These are phyloP conservation scores for Yamadazyma ubonensis DNA, from an alignment of 805 yeast genomes.

Conservation along the genomic window DNA sequence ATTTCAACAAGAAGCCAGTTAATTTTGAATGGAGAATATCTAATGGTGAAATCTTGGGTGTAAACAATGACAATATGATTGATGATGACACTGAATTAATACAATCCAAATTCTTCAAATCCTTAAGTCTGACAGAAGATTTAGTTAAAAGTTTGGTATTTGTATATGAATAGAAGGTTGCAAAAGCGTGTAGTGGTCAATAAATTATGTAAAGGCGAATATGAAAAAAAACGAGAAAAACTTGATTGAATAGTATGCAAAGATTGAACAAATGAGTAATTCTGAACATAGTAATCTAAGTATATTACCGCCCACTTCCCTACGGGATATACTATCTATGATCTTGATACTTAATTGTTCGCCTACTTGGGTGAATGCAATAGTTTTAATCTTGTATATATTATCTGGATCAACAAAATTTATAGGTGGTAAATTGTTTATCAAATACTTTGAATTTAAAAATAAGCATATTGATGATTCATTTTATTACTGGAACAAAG, in stretches of 20 bases:
- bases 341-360: constrained; percentile 28
- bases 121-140: constrained; percentile 34
- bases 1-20: constrained; percentile 11
- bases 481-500: constrained; percentile 14
- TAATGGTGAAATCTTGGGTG: constrained; percentile 25
- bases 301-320: constrained; percentile 24
- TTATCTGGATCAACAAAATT: constrained; percentile 30
- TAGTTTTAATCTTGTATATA: constrained; percentile 21
- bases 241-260: constrained; percentile 4
- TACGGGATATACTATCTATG: constrained; percentile 33
- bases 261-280: constrained; percentile 6
- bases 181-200: constrained; percentile 5
- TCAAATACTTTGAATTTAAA: constrained; percentile 19
- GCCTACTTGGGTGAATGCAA: constrained; percentile 19
- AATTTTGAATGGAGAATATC: constrained; percentile 25
- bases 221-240: constrained; percentile 5
- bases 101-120: constrained; percentile 20
- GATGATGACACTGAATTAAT: constrained; percentile 14
- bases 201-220: background rate
- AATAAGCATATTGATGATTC: constrained; percentile 13
- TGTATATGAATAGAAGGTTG: constrained; percentile 2
- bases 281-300: constrained; percentile 5
- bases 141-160: constrained; percentile 15
- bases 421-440: constrained; percentile 27
- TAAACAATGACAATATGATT: constrained; percentile 22